phyloP scores from a whole-genome alignment of 495 filamentous ascomycete species.

The Penicillium bovifimosum region DNA sequence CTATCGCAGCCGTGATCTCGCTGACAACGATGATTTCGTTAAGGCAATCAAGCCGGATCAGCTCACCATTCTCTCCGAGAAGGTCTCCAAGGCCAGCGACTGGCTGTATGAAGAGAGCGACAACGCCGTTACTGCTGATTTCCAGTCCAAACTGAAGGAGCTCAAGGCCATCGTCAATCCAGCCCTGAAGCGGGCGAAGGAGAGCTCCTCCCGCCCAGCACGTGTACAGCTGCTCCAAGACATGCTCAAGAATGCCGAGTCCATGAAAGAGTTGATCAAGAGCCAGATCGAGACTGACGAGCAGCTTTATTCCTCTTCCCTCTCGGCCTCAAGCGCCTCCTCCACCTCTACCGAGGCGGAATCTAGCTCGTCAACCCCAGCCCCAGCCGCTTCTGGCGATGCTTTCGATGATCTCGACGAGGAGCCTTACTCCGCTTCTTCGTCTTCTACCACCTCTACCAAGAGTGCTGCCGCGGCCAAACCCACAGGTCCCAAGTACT shows the following conservation, averaged over 20 bases:
- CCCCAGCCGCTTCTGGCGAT: conserved; percentile 22
- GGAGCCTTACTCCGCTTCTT: conserved; percentile 35
- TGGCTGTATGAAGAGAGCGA: conserved; percentile 89
- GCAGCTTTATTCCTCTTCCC: conserved; percentile 34
- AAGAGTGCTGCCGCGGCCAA: conserved; percentile 28
- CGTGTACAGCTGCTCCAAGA: conserved; percentile 58
- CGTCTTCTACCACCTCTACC: conserved; percentile 24
- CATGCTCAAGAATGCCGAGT: conserved; percentile 50
- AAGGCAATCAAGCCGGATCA: conserved; percentile 60
- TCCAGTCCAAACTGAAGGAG: conserved; percentile 65
- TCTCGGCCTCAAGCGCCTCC: conserved; percentile 26
- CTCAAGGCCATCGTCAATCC: conserved; percentile 67
- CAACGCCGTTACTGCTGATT: conserved; percentile 61
- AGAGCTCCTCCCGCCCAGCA: conserved; percentile 59
- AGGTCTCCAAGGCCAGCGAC: conserved; percentile 63
- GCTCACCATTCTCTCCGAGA: conserved; percentile 55
- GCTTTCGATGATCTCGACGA: conserved; percentile 38
- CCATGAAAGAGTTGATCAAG: conserved; percentile 41
- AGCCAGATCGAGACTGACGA: conserved; percentile 40
- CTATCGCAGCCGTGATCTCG: conserved; percentile 77
- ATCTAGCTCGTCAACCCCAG: conserved; percentile 21
- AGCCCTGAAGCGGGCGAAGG: conserved; percentile 61
- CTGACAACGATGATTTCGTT: conserved; percentile 70
- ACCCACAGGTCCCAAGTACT: conserved; percentile 36
- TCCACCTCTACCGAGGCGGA: conserved; percentile 19